Conservation (phyloP, 768 basidiomycete species). For the Podaxis carcinomalis region DNA sequence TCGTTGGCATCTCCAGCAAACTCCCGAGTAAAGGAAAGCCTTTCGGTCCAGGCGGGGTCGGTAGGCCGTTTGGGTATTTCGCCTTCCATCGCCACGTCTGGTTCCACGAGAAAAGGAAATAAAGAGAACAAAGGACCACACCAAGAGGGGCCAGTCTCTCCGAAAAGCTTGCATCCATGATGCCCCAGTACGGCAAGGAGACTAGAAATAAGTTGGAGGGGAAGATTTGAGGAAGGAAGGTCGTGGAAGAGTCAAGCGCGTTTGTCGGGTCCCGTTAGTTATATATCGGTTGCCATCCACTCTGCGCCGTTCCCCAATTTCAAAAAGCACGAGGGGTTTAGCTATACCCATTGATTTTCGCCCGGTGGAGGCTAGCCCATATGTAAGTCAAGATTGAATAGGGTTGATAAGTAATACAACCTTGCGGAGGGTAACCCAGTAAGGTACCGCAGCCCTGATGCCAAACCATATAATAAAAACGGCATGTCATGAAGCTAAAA, state of each 20-base stretch:
- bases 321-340: neutral
- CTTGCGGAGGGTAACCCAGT: neutral
- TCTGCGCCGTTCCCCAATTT: neutral
- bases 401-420: neutral
- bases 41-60: slow-evolving; percentile 18
- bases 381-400: neutral
- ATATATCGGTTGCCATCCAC: neutral
- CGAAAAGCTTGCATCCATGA: neutral
- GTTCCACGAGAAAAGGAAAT: neutral
- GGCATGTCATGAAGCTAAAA: neutral
- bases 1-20: slow-evolving; percentile 15
- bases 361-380: neutral
- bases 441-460: neutral
- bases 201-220: neutral
- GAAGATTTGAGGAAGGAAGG: neutral
- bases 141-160: neutral
- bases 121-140: neutral
- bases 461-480: neutral
- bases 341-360: neutral
- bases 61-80: slow-evolving; percentile 4
- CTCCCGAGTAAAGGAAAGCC: slow-evolving; percentile 18
- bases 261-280: neutral
- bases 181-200: neutral
- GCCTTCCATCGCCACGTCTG: neutral
- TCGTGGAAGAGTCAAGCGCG: neutral